phyloP scores from a whole-genome alignment of 768 basidiomycete species.

The Wakefieldia striispora region DNA sequence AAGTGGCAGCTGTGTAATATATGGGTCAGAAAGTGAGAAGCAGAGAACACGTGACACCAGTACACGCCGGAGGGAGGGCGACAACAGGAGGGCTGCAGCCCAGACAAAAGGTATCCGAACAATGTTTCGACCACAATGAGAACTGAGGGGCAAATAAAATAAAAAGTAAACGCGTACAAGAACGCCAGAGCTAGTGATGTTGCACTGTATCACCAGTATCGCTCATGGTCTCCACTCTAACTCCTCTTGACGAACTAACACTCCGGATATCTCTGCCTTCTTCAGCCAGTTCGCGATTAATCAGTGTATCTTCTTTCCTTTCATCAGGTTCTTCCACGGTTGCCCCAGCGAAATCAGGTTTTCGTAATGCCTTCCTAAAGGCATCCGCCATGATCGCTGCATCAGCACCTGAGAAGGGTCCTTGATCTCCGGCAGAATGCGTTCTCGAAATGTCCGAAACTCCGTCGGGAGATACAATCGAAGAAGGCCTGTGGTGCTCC shows the following conservation, averaged over 20 bases:
- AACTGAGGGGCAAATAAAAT: slow-evolving; percentile 35
- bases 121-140: slow-evolving; percentile 33
- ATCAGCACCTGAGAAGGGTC: slow-evolving; percentile 78
- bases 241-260: slow-evolving; percentile 76
- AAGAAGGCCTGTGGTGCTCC: slow-evolving; percentile 33
- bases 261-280: slow-evolving; percentile 88
- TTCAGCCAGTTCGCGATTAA: slow-evolving; percentile 78
- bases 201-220: slow-evolving; percentile 50
- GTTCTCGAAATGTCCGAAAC: slow-evolving; percentile 68
- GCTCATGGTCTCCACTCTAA: slow-evolving; percentile 70
- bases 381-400: slow-evolving; percentile 94
- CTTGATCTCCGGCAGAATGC: slow-evolving; percentile 59
- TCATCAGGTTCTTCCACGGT: slow-evolving; percentile 63
- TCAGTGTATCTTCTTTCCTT: slow-evolving; percentile 36
- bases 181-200: slow-evolving; percentile 40
- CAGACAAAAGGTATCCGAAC: slow-evolving; percentile 36
- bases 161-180: slow-evolving; percentile 34
- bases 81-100: slow-evolving; percentile 29
- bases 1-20: slow-evolving; percentile 27
- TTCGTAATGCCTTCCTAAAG: slow-evolving; percentile 83
- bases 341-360: slow-evolving; percentile 78
- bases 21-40: slow-evolving; percentile 33
- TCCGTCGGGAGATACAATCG: slow-evolving; percentile 61
- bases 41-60: slow-evolving; percentile 26
- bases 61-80: slow-evolving; percentile 28